phyloP scores from a whole-genome alignment of 805 yeast species.

The Saccharomycopsis amapae region DNA sequence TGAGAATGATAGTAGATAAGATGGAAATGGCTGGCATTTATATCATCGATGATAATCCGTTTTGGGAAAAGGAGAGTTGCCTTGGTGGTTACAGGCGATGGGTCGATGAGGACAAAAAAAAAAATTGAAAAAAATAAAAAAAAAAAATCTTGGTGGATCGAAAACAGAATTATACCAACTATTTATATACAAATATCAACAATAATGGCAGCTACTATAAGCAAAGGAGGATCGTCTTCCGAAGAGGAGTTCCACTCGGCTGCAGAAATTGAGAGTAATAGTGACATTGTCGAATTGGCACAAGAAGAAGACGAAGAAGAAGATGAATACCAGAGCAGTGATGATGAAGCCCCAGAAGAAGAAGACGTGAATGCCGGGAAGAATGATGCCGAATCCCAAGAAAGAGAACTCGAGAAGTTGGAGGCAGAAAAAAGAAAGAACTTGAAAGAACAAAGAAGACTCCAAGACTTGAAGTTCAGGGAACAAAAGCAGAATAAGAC shows the following conservation, averaged over 20 bases:
- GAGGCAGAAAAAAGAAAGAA: not conserved
- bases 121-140: not conserved
- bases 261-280: slow-evolving; percentile 3
- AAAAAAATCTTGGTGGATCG: too few relatives aligned
- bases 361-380: not conserved
- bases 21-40: not conserved
- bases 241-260: slow-evolving; percentile 19
- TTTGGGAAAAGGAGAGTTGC: too few relatives aligned
- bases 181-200: too few relatives aligned
- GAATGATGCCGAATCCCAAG: not conserved
- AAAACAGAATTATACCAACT: too few relatives aligned
- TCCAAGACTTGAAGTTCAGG: slow-evolving; percentile 7
- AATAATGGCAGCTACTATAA: not conserved
- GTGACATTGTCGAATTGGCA: not conserved
- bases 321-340: slow-evolving; percentile 6
- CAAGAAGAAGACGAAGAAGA: slow-evolving; percentile 1
- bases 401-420: not conserved
- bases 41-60: too few relatives aligned
- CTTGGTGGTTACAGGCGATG: not conserved
- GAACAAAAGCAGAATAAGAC: slow-evolving; percentile 13
- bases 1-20: not conserved
- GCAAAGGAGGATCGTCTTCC: slow-evolving; percentile 1
- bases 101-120: not conserved
- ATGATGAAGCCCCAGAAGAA: slow-evolving; percentile 19
- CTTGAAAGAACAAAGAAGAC: slow-evolving; percentile 7